Evolutionary conservation across 2,329 filamentous ascomycete species (phyloP), one percentile per base, ranked within the genome.

Genomic region (Dactylonectria estremocensis): DNA sequence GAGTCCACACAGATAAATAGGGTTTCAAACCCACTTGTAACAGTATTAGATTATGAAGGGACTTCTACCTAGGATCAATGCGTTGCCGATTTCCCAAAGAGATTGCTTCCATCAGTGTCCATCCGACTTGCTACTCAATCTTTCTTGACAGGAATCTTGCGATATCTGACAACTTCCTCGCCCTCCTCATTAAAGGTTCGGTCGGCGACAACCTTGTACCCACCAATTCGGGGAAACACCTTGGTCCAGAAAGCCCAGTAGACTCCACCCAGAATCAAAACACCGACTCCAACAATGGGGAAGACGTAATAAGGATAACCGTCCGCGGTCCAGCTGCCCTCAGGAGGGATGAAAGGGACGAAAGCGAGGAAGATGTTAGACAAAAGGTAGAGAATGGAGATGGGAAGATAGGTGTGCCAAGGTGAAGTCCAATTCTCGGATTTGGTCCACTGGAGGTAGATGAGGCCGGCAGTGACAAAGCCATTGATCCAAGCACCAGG

Each of bases 221-320:
- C 86, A 8, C 85, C 83, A 33, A 88, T 75, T 2, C 79, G 78
- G 0, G 86, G 87, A 67, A 85, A 80, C 2, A 88, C 68, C 76
- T 83, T 85, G 1, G 83, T 85, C 87, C 87, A 89, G 18, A 85
- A 72, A 0, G 77, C 61, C 87, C 88, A 90, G 76, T 89, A 90
- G 2, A 85, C 57, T 0, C 66, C 83, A 2, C 88, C 88, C 0
- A 88, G 76, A 0, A 87, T 56, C 28, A 89, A 73, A 7, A 89
- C 84, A 1, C 82, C 82, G 0, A 88, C 83, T 0, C 86, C 87
- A 0, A 89, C 86, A 0, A 88, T 81, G 0, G 87, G 87, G 70
- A 88, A 88, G 0, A 88, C 79, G 64, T 86, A 90, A 79, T 89
- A 89, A 2, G 86, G 86, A 46, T 89, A 89, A 0, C 85, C 84